Evolutionary conservation across 108 stramenopile genomes (phyloP).

Genomic region (Fistulifera solaris): DNA sequence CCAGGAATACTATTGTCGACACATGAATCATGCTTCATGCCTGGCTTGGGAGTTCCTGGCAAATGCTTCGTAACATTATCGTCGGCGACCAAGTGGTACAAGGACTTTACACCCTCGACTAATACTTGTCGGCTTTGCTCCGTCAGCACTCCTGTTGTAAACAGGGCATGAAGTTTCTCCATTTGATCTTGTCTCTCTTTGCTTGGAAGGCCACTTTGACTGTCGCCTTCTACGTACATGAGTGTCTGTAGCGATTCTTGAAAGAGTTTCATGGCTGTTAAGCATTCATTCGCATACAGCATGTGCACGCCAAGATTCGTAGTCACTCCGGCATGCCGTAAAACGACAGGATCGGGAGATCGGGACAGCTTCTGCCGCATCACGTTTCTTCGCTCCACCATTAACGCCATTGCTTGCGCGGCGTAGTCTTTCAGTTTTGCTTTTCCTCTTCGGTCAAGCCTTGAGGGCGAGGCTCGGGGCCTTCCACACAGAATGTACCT

Average conservation of each 20-base stretch:
- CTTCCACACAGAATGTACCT: constrained; percentile 76
- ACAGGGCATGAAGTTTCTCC: background rate
- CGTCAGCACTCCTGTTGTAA: background rate
- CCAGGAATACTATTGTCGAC: background rate
- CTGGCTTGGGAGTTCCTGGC: background rate
- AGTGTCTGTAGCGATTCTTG: constrained; percentile 13
- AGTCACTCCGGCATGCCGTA: constrained; percentile 10
- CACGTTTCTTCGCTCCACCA: constrained; percentile 24
- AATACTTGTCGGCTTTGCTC: background rate
- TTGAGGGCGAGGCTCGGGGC: constrained; percentile 44
- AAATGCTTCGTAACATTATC: background rate
- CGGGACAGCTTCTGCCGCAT: constrained; percentile 2
- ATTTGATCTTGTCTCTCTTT: background rate
- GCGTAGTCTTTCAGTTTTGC: constrained; percentile 55
- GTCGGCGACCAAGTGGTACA: background rate
- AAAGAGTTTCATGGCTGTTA: constrained; percentile 12
- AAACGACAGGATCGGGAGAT: background rate
- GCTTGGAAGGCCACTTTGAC: background rate
- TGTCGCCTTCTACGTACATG: constrained; percentile 2
- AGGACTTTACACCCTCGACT: background rate
- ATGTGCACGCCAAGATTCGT: constrained; percentile 11
- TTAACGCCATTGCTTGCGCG: constrained; percentile 28
- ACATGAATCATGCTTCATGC: background rate
- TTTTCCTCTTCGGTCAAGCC: constrained; percentile 44
- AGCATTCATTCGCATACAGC: background rate